A percentile compares a stretch with the other conserved stretches of the same genome.
These are phyloP conservation scores for Parmales sp. DNA, from an alignment of 108 stramenopile genomes.

Conservation along the genomic window DNA sequence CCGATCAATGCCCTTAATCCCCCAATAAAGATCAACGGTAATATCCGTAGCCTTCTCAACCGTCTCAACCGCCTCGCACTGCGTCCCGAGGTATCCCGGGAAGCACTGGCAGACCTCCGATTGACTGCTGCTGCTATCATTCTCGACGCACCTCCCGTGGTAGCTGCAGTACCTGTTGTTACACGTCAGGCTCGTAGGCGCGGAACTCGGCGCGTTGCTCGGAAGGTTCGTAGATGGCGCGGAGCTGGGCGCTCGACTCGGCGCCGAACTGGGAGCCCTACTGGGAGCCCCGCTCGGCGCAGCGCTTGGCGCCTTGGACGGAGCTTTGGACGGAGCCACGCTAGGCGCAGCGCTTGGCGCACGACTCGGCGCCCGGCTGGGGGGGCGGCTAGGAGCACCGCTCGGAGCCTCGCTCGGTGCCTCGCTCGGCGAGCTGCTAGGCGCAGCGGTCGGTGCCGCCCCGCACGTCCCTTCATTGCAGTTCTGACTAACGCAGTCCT, in stretches of 20 bases:
- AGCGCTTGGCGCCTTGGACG: neutral
- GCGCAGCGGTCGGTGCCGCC: neutral
- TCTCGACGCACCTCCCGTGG: neutral
- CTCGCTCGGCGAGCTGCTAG: neutral
- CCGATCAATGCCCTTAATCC: conserved; percentile 2
- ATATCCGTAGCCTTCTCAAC: neutral
- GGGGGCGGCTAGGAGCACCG: neutral
- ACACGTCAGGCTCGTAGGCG: neutral
- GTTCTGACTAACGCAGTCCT: neutral
- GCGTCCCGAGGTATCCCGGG: neutral
- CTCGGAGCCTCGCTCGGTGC: neutral
- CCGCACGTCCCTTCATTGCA: neutral
- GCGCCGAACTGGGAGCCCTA: neutral
- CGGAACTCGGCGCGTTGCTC: neutral
- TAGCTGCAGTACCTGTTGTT: neutral
- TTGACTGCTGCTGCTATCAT: neutral
- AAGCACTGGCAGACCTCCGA: conserved; percentile 2
- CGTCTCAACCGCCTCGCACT: neutral
- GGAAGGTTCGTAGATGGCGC: neutral
- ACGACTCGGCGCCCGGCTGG: neutral
- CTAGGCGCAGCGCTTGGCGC: neutral
- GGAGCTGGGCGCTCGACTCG: neutral
- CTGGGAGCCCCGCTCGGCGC: neutral
- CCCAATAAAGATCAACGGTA: neutral
- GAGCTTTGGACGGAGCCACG: neutral